Percentiles rank a stretch among this genome's conserved stretches.
Evolutionary conservation across 208 protist genomes (phyloP).

Genomic region (Crithidia thermophila): DNA sequence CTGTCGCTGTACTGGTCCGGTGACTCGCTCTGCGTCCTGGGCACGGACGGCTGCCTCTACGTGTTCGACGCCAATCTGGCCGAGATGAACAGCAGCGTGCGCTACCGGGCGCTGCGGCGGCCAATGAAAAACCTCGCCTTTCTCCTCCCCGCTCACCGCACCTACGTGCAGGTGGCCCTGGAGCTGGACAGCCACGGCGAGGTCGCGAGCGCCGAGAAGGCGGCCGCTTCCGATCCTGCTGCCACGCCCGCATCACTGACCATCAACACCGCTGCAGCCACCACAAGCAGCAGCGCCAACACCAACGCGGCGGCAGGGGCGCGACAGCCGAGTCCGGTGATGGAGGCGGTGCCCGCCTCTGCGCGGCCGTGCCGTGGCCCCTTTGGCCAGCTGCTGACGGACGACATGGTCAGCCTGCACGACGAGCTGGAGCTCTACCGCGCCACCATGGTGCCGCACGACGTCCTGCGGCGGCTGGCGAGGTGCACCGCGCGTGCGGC

Average conservation of each 20-base stretch:
- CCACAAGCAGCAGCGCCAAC: no score
- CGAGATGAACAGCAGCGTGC: slow-evolving; percentile 68
- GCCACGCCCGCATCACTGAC: not conserved
- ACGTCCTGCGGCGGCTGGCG: slow-evolving; percentile 29
- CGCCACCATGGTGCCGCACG: slow-evolving; percentile 69
- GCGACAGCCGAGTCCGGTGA: slow-evolving; percentile 43
- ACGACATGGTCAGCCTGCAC: slow-evolving; percentile 45
- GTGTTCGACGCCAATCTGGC: slow-evolving; percentile 56
- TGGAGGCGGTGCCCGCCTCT: slow-evolving; percentile 34
- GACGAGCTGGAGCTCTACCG: slow-evolving; percentile 80
- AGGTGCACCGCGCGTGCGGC: not conserved
- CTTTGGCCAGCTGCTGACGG: slow-evolving; percentile 73
- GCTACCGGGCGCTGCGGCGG: slow-evolving; percentile 57
- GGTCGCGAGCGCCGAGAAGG: not conserved
- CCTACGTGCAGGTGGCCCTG: slow-evolving; percentile 63
- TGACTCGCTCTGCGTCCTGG: slow-evolving; percentile 58
- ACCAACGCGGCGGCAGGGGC: no score
- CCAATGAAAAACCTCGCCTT: slow-evolving; percentile 79
- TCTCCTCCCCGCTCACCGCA: slow-evolving; percentile 69
- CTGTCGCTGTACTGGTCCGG: slow-evolving; percentile 47
- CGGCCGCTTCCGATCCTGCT: not conserved
- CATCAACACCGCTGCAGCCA: no score
- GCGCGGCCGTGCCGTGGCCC: slow-evolving; percentile 71
- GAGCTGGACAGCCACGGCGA: slow-evolving; percentile 14
- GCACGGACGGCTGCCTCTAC: slow-evolving; percentile 52